These are phyloP conservation scores for Cercospora zeae-maydis DNA, from an alignment of 2,329 filamentous ascomycete species.

Conservation along the genomic window DNA sequence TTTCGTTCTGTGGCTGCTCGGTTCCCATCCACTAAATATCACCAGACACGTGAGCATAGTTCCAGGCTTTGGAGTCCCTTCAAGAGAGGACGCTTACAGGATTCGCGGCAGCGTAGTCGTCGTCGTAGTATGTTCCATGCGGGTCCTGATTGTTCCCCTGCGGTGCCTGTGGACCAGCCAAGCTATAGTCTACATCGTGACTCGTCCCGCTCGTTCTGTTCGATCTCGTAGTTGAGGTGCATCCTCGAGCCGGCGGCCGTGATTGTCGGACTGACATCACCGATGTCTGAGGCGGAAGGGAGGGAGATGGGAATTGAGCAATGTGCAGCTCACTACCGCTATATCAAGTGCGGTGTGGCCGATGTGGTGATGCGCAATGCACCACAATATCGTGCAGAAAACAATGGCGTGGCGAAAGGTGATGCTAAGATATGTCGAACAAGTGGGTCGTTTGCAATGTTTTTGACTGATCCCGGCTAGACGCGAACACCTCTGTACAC, in stretches of 20 bases:
- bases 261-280: conserved; percentile 14
- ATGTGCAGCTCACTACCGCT: neutral
- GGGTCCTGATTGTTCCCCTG: conserved; percentile 11
- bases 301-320: conserved; percentile 8
- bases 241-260: conserved; percentile 9
- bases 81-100: conserved; percentile 7
- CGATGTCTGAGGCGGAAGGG: conserved; percentile 10
- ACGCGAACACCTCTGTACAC: neutral
- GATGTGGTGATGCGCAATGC: neutral
- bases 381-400: conserved; percentile 4
- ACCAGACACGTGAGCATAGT: neutral
- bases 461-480: conserved; percentile 10
- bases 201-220: conserved; percentile 12
- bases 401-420: conserved; percentile 7
- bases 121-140: conserved; percentile 29
- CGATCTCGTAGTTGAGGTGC: conserved; percentile 12
- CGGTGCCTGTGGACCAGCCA: conserved; percentile 16
- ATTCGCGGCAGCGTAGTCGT: conserved; percentile 30
- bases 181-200: conserved; percentile 19
- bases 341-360: conserved; percentile 9
- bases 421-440: conserved; percentile 12
- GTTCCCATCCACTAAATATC: conserved; percentile 21
- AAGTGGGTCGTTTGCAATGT: conserved; percentile 2
- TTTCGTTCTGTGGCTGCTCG: conserved; percentile 18
- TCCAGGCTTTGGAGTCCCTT: neutral